Conservation (phyloP, 2,329 filamentous ascomycete genomes). For the Chaetomium sp. region DNA sequence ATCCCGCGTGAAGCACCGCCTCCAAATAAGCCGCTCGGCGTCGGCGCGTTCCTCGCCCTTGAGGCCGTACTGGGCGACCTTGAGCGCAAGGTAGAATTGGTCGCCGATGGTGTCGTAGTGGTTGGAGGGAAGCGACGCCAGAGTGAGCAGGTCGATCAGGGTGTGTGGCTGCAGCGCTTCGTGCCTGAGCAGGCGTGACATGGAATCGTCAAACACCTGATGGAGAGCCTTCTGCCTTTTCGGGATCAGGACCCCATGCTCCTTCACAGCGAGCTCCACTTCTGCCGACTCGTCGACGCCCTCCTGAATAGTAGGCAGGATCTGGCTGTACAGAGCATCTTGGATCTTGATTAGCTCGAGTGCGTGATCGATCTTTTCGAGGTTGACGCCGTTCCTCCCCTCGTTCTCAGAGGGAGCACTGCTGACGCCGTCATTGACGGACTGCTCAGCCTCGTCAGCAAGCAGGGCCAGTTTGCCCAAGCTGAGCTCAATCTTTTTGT, state of each 20-base stretch:
- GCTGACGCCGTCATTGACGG: constrained; percentile 29
- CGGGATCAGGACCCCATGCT: constrained; percentile 59
- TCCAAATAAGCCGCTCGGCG: constrained; percentile 73
- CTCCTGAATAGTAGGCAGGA: constrained; percentile 66
- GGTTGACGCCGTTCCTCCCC: constrained; percentile 42
- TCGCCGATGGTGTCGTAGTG: constrained; percentile 57
- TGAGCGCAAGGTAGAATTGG: constrained; percentile 76
- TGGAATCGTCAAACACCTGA: constrained; percentile 69
- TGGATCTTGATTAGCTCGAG: constrained; percentile 77
- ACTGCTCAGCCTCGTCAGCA: constrained; percentile 54
- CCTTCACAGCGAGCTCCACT: constrained; percentile 72
- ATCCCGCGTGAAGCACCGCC: constrained; percentile 79
- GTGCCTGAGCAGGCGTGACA: constrained; percentile 71
- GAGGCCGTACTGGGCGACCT: constrained; percentile 58
- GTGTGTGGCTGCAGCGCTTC: constrained; percentile 67
- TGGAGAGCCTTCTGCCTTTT: constrained; percentile 66
- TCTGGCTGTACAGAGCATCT: constrained; percentile 70
- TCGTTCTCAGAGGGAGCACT: constrained; percentile 33
- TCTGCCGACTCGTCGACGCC: constrained; percentile 82
- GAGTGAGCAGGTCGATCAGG: constrained; percentile 76
- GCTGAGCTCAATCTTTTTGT: constrained; percentile 89
- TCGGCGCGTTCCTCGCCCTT: constrained; percentile 60
- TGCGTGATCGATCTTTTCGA: constrained; percentile 62
- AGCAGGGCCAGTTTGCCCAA: constrained; percentile 80
- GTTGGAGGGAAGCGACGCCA: constrained; percentile 59